A percentile compares a stretch with the other conserved stretches of the same genome.
These are phyloP conservation scores for Hypoxylon rickii DNA, from an alignment of 495 filamentous ascomycete genomes.

Conservation along the genomic window DNA sequence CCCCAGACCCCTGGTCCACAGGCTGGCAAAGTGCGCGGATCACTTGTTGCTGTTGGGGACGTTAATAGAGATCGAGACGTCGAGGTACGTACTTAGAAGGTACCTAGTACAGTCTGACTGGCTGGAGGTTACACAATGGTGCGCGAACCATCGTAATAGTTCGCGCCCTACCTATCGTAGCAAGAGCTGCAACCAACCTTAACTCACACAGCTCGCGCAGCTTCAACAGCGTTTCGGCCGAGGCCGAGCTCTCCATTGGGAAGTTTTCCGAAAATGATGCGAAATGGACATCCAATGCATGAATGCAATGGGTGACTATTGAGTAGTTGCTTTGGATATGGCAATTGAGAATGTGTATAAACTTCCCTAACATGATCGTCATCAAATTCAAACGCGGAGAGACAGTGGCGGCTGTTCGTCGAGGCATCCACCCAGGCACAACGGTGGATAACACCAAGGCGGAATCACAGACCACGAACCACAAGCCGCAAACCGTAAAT, in stretches of 20 bases:
- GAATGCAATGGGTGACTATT: too few species aligned
- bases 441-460: conserved; percentile 18
- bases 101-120: too few species aligned
- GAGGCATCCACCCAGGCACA: conserved; percentile 27
- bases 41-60: too few species aligned
- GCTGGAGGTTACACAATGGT: neutral
- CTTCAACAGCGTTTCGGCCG: neutral
- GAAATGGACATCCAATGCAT: too few species aligned
- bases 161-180: conserved; percentile 5
- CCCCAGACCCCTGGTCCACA: neutral
- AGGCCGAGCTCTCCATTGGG: conserved; percentile 1
- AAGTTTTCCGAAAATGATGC: neutral
- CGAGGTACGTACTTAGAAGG: too few species aligned
- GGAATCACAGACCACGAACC: too few species aligned
- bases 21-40: too few species aligned
- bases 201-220: too few species aligned
- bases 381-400: conserved; percentile 5
- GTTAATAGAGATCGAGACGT: neutral
- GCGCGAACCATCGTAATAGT: conserved; percentile 19
- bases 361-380: conserved; percentile 1
- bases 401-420: neutral
- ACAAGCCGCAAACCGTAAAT: too few species aligned
- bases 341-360: conserved; percentile 19
- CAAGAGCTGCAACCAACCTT: too few species aligned
- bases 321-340: too few species aligned